Evolutionary conservation across 202 grass and related monocot species (phyloP), one percentile per base, ranked within the genome.

Genomic region (Setaria viridis): DNA sequence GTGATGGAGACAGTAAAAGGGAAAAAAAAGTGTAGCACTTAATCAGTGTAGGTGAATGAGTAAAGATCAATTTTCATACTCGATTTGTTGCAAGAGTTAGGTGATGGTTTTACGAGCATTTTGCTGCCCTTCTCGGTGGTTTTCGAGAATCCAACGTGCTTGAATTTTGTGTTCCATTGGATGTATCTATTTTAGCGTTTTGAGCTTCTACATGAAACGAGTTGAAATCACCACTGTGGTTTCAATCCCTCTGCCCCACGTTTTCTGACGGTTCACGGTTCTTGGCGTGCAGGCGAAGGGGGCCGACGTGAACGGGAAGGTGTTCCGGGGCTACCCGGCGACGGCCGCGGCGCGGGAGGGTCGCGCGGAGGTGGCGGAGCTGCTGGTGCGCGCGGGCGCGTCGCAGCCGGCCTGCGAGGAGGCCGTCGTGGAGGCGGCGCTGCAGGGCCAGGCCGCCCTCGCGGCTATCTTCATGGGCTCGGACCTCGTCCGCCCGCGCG

Each of bases 401-500:
- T 96, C 94, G 55, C 97, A 99, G 85, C 94, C 87, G 9, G 94
- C 97, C 1, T 99, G 97, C 76, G 97, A 99, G 87, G 94, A 99
- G 83, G 97, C 97, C 78, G 78, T 99, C 77, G 90, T 99, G 39
- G 97, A 99, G 88, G 93, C 94, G 10, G 89, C 92, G 42, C 64
- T 91, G 55, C 94, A 99, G 66, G 92, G 92, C 32, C 89, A 83
- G 73, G 87, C 94, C 5, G 59, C 82, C 37, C 88, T 99, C 32
- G 88, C 89, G 4, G 90, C 85, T 41, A 90, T 97, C 76, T 84
- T 94, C 80, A 97, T 99, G 97, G 45, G 72, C 62, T 97, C 94
- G 14, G 97, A 99, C 77, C 93, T 99, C 68, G 87, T 99, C 74
- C 83, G 92, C 64, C 90, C 97, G 3, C 87, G 86, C 39, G 67